phyloP scores from a whole-genome alignment of 768 basidiomycete species.

The Phanerochaete sordida region DNA sequence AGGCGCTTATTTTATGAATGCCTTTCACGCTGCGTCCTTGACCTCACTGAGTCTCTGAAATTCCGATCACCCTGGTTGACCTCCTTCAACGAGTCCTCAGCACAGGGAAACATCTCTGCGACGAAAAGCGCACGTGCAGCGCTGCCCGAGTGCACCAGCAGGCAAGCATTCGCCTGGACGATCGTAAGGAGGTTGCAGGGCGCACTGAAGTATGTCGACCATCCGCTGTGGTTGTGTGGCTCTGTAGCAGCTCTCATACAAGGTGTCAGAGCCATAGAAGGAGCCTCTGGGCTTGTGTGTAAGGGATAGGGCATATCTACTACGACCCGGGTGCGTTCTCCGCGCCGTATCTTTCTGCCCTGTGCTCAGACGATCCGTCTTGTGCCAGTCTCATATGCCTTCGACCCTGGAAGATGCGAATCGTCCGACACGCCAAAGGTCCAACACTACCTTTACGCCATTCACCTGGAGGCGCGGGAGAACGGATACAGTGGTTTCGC shows the following conservation, averaged over 20 bases:
- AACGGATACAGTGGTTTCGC: conserved; percentile 12
- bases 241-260: not conserved
- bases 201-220: not conserved
- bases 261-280: not conserved
- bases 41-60: not conserved
- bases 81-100: not conserved
- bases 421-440: conserved; percentile 21
- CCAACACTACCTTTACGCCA: conserved; percentile 21
- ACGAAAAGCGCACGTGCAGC: not conserved
- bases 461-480: conserved; percentile 21
- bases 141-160: not conserved
- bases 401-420: conserved; percentile 21
- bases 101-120: not conserved
- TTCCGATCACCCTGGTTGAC: not conserved
- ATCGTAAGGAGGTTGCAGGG: not conserved
- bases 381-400: conserved; percentile 15
- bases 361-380: not conserved
- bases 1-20: too few species aligned
- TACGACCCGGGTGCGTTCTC: not conserved
- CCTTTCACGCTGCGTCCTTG: not conserved
- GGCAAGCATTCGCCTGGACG: not conserved
- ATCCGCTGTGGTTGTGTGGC: not conserved
- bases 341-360: not conserved
- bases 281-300: not conserved
- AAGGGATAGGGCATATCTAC: not conserved